phyloP scores from a whole-genome alignment of 139 green algal species.

The Zygnema cylindricum region DNA sequence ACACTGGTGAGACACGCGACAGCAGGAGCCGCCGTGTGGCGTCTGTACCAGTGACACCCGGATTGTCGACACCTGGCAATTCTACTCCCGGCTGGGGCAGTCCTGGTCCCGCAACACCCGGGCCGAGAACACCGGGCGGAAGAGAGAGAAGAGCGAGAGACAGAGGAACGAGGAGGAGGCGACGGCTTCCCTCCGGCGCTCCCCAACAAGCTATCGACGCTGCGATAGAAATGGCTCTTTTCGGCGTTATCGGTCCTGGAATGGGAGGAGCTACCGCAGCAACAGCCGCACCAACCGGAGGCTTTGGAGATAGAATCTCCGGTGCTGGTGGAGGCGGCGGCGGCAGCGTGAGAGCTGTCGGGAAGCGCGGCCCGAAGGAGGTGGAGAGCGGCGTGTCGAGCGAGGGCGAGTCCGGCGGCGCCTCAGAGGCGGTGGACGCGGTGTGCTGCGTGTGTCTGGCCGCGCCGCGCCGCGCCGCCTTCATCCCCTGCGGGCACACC shows the following conservation, averaged over 20 bases:
- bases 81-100: neutral
- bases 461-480: neutral
- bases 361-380: neutral
- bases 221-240: neutral
- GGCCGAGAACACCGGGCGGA: neutral
- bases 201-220: neutral
- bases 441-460: constrained; percentile 28
- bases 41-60: neutral
- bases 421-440: neutral
- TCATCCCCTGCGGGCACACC: constrained; percentile 31
- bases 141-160: neutral
- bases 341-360: neutral
- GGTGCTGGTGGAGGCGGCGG: no score
- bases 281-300: no score
- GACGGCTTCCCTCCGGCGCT: neutral
- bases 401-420: neutral
- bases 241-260: no score
- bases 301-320: neutral
- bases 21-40: neutral
- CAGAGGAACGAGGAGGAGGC: neutral
- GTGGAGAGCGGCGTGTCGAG: neutral
- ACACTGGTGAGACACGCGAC: no score
- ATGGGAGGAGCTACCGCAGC: no score
- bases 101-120: neutral
- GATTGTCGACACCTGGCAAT: neutral